phyloP scores from a whole-genome alignment of 768 basidiomycete species.

The Kwoniella shandongensis region DNA sequence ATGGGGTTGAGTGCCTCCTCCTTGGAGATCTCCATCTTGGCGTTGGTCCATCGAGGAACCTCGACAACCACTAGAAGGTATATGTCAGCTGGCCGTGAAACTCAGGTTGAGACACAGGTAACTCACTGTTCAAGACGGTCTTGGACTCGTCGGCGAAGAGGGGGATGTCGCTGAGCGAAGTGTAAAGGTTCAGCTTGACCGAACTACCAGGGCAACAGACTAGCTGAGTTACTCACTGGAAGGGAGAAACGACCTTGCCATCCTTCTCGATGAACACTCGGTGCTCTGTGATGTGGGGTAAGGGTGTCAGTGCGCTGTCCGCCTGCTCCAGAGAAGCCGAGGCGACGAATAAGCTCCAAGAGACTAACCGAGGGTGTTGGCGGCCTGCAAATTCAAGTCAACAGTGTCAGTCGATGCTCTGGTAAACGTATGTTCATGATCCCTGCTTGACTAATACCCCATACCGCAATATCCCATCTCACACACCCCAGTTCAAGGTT shows the following conservation, averaged over 20 bases:
- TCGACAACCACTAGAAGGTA: constrained; percentile 49
- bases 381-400: constrained; percentile 56
- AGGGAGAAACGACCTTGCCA: constrained; percentile 60
- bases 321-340: not conserved
- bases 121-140: constrained; percentile 96
- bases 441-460: too few species aligned
- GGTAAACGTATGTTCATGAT: too few species aligned
- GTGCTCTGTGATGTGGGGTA: constrained; percentile 65
- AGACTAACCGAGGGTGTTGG: constrained; percentile 87
- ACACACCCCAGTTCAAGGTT: too few species aligned
- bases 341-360: too few species aligned
- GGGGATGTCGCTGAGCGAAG: constrained; percentile 90
- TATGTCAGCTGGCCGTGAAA: not conserved
- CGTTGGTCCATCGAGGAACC: constrained; percentile 96
- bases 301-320: not conserved
- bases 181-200: not conserved
- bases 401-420: not conserved
- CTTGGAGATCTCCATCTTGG: constrained; percentile 99
- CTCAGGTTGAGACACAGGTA: not conserved
- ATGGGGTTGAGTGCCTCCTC: constrained; percentile 99
- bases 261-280: constrained; percentile 91
- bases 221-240: constrained; percentile 47
- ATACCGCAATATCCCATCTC: too few species aligned
- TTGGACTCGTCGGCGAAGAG: constrained; percentile 94
- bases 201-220: not conserved